phyloP scores from a whole-genome alignment of 768 basidiomycete genomes.

The Multifurca ochricompacta region DNA sequence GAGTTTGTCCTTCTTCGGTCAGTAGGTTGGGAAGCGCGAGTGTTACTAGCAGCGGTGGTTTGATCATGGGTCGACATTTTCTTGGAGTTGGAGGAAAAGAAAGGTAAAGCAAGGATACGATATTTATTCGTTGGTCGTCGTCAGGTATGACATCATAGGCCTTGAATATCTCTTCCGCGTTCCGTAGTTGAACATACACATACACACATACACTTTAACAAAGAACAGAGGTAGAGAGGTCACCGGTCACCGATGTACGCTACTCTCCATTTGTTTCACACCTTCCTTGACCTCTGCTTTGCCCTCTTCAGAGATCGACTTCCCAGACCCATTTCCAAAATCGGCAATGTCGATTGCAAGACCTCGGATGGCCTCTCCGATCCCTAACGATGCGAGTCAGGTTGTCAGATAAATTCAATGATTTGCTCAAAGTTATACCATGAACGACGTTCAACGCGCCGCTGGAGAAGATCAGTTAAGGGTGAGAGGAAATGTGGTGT shows the following conservation, averaged over 20 bases:
- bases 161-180: too few relatives aligned
- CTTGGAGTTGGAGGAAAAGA: background rate
- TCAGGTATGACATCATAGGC: too few relatives aligned
- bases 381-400: background rate
- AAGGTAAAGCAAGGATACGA: too few relatives aligned
- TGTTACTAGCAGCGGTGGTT: background rate
- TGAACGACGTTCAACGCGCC: slow-evolving; percentile 2
- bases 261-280: background rate
- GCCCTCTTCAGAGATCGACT: slow-evolving; percentile 2
- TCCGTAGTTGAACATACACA: too few relatives aligned
- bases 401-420: background rate
- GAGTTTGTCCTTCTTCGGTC: background rate
- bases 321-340: slow-evolving; percentile 5
- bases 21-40: background rate
- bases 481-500: background rate
- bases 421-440: background rate
- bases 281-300: slow-evolving; percentile 7
- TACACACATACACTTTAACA: too few relatives aligned
- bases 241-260: background rate
- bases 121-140: too few relatives aligned
- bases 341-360: slow-evolving; percentile 7
- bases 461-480: background rate
- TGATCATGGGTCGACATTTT: background rate
- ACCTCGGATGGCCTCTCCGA: slow-evolving; percentile 13
- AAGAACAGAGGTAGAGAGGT: too few relatives aligned